Evolutionary conservation across 331 rosid species (phyloP), one percentile per base, ranked within the genome.

Genomic region (Rhamnella rubrinervis): DNA sequence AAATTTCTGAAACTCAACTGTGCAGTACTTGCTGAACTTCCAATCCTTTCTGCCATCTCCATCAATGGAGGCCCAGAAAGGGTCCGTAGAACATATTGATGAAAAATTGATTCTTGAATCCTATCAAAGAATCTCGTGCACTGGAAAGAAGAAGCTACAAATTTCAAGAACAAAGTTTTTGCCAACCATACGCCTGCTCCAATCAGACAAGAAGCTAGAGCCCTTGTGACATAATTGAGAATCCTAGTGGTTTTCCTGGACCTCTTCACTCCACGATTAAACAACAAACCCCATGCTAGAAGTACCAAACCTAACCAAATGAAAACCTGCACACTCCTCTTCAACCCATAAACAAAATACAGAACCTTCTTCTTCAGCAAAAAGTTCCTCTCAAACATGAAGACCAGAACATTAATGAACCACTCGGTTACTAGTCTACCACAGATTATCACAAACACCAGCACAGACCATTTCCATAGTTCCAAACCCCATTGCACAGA

Each of bases 21-120:
- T 7, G 90, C 87, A 0, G 74, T 56, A 47, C 81, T 72, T 19
- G 79, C 61, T 6, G 39, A 59, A 67, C 70, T 79, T 61, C 92
- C 86, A 0, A 86, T 61, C 23, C 31, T 77, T 21, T 74, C 86
- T 1, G 84, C 92, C 67, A 77, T 79, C 79, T 84, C 96, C 83
- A 88, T 78, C 87, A 78, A 61, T 1, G 97, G 89, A 63, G 88
- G 97, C 13, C 97, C 96, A 0, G 98, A 93, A 38, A 93, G 89
- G 26, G 84, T 77, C 69, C 84, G 76, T 6, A 88, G 77, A 65
- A 90, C 82, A 73, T 93, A 88, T 75, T 90, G 95, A 73, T 88
- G 96, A 71, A 90, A 85, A 60, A 93, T 81, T 12, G 97, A 82
- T 78, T 85, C 92, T 75, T 93, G 96, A 75, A 93, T 88, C 82